Base-by-base conservation (phyloP, 1,139 yeast species). In the Sporopachydermia cereana region DNA sequence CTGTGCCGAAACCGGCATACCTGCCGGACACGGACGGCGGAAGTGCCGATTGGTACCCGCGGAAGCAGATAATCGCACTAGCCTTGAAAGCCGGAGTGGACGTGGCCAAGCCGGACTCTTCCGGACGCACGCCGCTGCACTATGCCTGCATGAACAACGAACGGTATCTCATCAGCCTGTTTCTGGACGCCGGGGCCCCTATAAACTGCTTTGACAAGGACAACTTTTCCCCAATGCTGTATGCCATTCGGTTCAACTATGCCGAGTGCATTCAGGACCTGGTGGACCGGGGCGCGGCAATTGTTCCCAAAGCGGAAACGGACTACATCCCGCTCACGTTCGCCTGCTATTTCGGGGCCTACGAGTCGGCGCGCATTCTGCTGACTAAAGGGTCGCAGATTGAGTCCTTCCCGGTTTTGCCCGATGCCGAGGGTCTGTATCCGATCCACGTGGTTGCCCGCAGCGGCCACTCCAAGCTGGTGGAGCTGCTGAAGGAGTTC, bases 391-490 rank as follows among this genome's bases (percentile, higher is more conserved):
- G 60, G 57, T 49, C 62, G 57, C 49, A 58, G 58, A 47, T 60
- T 5, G 39, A 34, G 9, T 34, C 64, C 3, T 54, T 53, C 7
- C 57, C 58, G 16, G 63, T 66, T 48, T 50, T 61, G 50, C 79
- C 76, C 50, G 93, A 85, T 57, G 89, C 89, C 0, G 94, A 89
- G 63, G 97, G 98, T 0, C 69, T 88, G 44, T 75, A 79, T 47
- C 95, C 97, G 0, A 66, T 91, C 43, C 98, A 91, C 60, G 84
- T 89, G 22, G 89, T 80, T 18, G 88, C 96, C 0, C 74, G 94
- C 46, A 79, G 84, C 3, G 97, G 96, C 0, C 88, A 82, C 57
- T 68, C 71, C 51, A 67, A 77, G 45, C 67, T 89, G 39, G 78
- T 89, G 17, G 75, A 79, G 18, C 61, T 89, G 44, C 66, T 91